phyloP scores from a whole-genome alignment of 305 asterid species.

The Fraxinus sp. region DNA sequence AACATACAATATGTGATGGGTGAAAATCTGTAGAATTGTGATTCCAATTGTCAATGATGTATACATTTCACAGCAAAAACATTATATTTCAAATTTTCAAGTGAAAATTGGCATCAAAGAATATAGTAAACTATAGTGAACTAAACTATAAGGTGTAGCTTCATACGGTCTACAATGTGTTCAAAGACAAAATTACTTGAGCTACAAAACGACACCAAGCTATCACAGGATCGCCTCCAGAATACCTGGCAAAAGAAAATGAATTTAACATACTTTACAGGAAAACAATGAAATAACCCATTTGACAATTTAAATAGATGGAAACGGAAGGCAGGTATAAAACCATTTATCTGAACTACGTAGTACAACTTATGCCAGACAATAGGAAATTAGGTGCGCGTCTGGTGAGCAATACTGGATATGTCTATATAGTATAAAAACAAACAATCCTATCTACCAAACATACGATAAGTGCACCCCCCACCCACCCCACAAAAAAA shows the following conservation, averaged over 20 bases:
- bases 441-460: not conserved
- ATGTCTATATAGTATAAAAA: not conserved
- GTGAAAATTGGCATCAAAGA: slow-evolving; percentile 16
- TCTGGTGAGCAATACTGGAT: not conserved
- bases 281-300: not conserved
- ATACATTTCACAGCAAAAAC: slow-evolving; percentile 27
- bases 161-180: slow-evolving; percentile 24
- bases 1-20: slow-evolving; percentile 9
- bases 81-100: not conserved
- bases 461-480: not conserved
- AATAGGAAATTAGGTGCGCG: not conserved
- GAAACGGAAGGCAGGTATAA: not conserved
- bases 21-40: not conserved
- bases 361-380: not conserved
- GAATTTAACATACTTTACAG: not conserved
- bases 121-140: slow-evolving; percentile 25
- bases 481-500: too few species aligned
- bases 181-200: slow-evolving; percentile 15
- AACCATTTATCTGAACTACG: not conserved
- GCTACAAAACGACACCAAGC: slow-evolving; percentile 31
- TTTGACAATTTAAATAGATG: not conserved
- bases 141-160: slow-evolving; percentile 34
- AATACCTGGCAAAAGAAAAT: slow-evolving; percentile 21
- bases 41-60: slow-evolving; percentile 16
- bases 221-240: slow-evolving; percentile 25